These are phyloP conservation scores for Scenedesmus sp. DNA, from an alignment of 163 green algal species.

Conservation along the genomic window DNA sequence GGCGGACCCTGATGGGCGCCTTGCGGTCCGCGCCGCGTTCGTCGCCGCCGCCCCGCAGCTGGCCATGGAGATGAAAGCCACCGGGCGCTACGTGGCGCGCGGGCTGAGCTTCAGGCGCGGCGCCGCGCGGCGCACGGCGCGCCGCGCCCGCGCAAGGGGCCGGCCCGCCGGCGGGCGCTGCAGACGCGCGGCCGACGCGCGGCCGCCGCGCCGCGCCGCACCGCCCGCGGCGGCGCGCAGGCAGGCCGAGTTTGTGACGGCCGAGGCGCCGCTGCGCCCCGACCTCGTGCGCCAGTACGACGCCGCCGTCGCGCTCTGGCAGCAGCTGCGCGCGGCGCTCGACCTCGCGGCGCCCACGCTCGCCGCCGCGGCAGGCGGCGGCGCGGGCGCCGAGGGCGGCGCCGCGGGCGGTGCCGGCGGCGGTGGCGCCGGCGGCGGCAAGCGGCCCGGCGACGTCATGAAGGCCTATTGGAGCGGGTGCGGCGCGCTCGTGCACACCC, in stretches of 20 bases:
- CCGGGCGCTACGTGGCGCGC: slow-evolving; percentile 83
- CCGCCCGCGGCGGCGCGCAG: too few relatives aligned
- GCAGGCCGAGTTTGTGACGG: slow-evolving; percentile 85
- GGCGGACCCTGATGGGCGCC: too few relatives aligned
- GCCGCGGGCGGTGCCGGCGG: background rate
- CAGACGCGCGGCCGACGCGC: too few relatives aligned
- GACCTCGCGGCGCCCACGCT: slow-evolving; percentile 48
- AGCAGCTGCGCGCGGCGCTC: slow-evolving; percentile 45
- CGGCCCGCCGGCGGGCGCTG: too few relatives aligned
- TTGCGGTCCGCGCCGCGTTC: too few relatives aligned
- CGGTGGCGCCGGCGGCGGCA: slow-evolving; percentile 35
- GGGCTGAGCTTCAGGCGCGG: slow-evolving; percentile 84
- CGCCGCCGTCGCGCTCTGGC: slow-evolving; percentile 74
- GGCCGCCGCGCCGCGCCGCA: too few relatives aligned
- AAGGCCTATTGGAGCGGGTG: slow-evolving; percentile 75
- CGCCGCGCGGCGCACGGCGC: too few relatives aligned
- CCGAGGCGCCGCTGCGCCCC: slow-evolving; percentile 67
- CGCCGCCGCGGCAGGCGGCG: too few relatives aligned
- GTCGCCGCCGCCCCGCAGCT: slow-evolving; percentile 24
- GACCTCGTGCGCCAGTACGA: slow-evolving; percentile 81
- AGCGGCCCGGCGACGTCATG: slow-evolving; percentile 61
- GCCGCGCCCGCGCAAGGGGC: too few relatives aligned
- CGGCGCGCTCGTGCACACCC: too few relatives aligned
- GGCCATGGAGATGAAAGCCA: slow-evolving; percentile 87
- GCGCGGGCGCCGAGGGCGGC: too few relatives aligned